Percentiles rank a stretch among this genome's conserved stretches.
These are phyloP conservation scores for Gossypium turneri DNA, from an alignment of 345 rosid genomes.

Conservation along the genomic window DNA sequence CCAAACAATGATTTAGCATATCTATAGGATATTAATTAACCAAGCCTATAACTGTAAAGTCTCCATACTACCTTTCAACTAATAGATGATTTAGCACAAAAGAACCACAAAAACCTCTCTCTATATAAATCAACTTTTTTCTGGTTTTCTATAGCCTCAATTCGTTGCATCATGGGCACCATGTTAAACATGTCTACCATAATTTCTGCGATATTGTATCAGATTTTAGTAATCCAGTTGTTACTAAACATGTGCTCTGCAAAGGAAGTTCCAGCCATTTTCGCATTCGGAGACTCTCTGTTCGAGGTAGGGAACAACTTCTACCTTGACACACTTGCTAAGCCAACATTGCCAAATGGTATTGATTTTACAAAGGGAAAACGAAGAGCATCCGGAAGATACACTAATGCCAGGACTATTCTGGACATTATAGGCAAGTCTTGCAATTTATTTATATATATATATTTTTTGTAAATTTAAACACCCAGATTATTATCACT, in stretches of 20 bases:
- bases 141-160: neutral
- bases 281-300: neutral
- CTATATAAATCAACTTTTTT: too few species aligned
- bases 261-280: neutral
- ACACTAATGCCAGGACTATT: slow-evolving; percentile 8
- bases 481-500: neutral
- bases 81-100: too few species aligned
- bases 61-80: neutral
- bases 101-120: too few species aligned
- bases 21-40: too few species aligned
- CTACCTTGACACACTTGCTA: neutral
- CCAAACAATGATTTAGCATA: too few species aligned
- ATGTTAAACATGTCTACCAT: neutral
- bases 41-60: neutral
- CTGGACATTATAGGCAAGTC: slow-evolving; percentile 22
- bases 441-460: neutral
- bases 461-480: too few species aligned
- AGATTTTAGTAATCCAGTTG: neutral
- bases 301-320: slow-evolving; percentile 4
- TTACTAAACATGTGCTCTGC: neutral
- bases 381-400: slow-evolving; percentile 16
- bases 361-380: slow-evolving; percentile 12
- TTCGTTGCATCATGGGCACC: neutral
- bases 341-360: slow-evolving; percentile 16
- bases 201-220: neutral